A percentile compares a stretch with the other conserved stretches of the same genome.
Conservation (phyloP, 2,329 filamentous ascomycete genomes). For the Lecanicillium sp. region DNA sequence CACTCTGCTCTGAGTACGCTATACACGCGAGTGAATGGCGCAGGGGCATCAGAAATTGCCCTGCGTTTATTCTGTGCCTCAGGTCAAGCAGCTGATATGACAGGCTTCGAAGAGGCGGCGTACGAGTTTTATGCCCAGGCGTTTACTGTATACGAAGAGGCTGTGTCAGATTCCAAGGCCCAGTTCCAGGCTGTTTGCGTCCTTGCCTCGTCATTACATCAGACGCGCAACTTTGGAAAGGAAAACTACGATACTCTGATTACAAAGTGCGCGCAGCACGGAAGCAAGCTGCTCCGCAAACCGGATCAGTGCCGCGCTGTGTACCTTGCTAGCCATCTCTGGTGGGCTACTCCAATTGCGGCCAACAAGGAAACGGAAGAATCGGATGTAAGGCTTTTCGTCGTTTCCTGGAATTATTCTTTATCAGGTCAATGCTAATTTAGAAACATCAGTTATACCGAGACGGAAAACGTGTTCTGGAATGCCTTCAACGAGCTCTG, state of each 20-base stretch:
- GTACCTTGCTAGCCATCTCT: constrained; percentile 91
- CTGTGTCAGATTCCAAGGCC: constrained; percentile 87
- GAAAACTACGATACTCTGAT: constrained; percentile 99
- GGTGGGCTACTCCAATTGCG: constrained; percentile 88
- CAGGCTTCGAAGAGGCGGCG: constrained; percentile 86
- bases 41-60: constrained; percentile 76
- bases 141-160: constrained; percentile 96
- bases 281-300: constrained; percentile 94
- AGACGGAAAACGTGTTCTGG: constrained; percentile 91
- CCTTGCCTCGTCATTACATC: constrained; percentile 81
- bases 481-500: constrained; percentile 90
- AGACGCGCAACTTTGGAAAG: constrained; percentile 82
- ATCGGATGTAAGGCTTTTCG: constrained; percentile 54
- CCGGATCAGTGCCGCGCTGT: constrained; percentile 96
- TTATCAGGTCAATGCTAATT: too few relatives aligned
- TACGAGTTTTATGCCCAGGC: constrained; percentile 99
- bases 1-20: constrained; percentile 80
- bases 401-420: not conserved
- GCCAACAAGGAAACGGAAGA: constrained; percentile 73
- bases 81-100: constrained; percentile 87
- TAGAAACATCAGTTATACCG: constrained; percentile 67
- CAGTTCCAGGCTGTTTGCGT: constrained; percentile 98
- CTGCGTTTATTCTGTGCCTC: constrained; percentile 85
- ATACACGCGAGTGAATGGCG: constrained; percentile 72
- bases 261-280: constrained; percentile 93